Percentiles rank a stretch among this genome's conserved stretches.
phyloP scores from a whole-genome alignment of 1,139 yeast species.

The Saccharomyces uvarum region DNA sequence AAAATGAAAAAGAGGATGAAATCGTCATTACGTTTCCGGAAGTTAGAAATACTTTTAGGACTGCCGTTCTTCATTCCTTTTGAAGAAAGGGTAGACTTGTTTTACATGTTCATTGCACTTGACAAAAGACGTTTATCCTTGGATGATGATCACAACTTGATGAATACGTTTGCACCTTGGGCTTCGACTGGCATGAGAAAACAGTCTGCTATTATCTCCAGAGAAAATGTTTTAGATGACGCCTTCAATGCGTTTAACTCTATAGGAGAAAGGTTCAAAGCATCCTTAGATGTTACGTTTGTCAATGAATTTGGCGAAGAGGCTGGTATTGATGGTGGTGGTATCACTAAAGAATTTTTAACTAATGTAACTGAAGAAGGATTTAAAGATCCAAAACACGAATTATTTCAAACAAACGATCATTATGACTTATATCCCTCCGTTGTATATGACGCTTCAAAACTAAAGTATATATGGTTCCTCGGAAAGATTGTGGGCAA shows the following conservation, averaged over 20 bases:
- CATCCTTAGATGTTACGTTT: conserved; percentile 57
- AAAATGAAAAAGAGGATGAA: conserved; percentile 7
- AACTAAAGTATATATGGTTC: conserved; percentile 46
- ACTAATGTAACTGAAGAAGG: conserved; percentile 68
- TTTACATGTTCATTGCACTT: conserved; percentile 53
- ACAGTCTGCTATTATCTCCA: conserved; percentile 49
- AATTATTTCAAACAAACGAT: conserved; percentile 47
- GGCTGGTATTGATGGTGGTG: conserved; percentile 96
- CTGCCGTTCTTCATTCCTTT: conserved; percentile 79
- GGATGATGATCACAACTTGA: conserved; percentile 16
- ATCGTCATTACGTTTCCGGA: conserved; percentile 23
- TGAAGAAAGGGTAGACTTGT: conserved; percentile 60
- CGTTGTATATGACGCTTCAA: conserved; percentile 18
- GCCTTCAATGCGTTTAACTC: conserved; percentile 54
- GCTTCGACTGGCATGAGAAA: conserved; percentile 12
- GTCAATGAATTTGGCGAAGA: conserved; percentile 62
- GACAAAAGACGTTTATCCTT: conserved; percentile 39
- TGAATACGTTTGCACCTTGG: conserved; percentile 17
- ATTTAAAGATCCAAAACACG: conserved; percentile 39
- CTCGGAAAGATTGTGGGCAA: conserved; percentile 82
- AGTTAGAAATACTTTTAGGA: conserved; percentile 47
- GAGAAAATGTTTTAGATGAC: conserved; percentile 66
- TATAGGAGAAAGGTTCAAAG: conserved; percentile 47
- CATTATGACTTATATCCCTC: conserved; percentile 63
- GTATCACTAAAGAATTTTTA: conserved; percentile 83